A percentile compares a stretch with the other conserved stretches of the same genome.
These are phyloP conservation scores for Cladosporium phlei DNA, from an alignment of 2,329 filamentous ascomycete genomes.

Conservation along the genomic window DNA sequence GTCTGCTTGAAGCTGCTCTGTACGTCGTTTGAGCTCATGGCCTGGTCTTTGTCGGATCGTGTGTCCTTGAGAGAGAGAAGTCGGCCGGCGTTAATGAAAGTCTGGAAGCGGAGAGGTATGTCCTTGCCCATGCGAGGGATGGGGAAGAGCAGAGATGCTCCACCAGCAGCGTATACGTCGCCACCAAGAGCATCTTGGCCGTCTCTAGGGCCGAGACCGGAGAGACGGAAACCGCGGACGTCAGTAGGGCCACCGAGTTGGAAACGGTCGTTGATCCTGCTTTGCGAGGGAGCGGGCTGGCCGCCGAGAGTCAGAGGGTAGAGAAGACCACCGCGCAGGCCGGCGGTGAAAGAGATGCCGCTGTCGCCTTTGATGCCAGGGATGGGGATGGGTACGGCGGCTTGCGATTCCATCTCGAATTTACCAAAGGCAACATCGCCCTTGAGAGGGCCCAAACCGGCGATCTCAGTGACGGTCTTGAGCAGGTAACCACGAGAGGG, in stretches of 20 bases:
- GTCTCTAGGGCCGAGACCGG: constrained; percentile 83
- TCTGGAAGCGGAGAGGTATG: constrained; percentile 78
- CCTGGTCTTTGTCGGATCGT: constrained; percentile 35
- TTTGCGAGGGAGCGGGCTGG: constrained; percentile 55
- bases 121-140: constrained; percentile 76
- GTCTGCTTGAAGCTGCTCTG: constrained; percentile 56
- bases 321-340: constrained; percentile 74
- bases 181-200: constrained; percentile 82
- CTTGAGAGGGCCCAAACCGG: constrained; percentile 74
- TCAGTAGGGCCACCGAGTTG: constrained; percentile 91
- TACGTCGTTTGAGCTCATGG: constrained; percentile 49
- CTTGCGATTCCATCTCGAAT: constrained; percentile 76
- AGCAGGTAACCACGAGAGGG: constrained; percentile 77
- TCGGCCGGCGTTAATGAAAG: constrained; percentile 86
- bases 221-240: constrained; percentile 86
- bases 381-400: constrained; percentile 67
- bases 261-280: constrained; percentile 89
- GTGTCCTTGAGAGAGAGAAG: constrained; percentile 67
- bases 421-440: constrained; percentile 95
- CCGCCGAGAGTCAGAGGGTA: constrained; percentile 70
- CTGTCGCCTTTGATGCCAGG: constrained; percentile 64
- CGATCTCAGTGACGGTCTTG: constrained; percentile 75
- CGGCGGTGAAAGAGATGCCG: constrained; percentile 76
- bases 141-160: constrained; percentile 78
- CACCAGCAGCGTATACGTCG: constrained; percentile 85